Base-by-base conservation (phyloP, 495 filamentous ascomycete genomes). In the Terfezia claveryi region DNA sequence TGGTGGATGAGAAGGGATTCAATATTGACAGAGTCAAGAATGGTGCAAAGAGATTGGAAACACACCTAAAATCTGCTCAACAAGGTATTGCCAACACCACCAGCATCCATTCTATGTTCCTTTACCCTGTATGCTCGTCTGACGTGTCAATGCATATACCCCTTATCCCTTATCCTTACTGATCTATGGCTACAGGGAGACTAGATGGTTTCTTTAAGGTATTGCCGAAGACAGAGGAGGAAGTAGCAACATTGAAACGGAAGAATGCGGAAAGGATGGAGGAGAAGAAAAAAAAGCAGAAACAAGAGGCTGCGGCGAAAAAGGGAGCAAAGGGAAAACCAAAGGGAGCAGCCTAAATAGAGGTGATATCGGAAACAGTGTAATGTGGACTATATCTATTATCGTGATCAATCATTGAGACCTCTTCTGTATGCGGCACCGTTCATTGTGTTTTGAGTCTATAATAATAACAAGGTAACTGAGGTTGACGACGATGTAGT, bases 161-260 rank as follows among this genome's bases (percentile, higher is more conserved):
- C 27, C 27, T 32, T 32, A 32, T 7, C 27, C 27, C 27, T 32
- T 32, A 32, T 7, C 27, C 27, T 32, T 32, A 32, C 27, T 32
- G 27, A 32, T 7, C 27, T 32, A 32, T 32, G 27, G 27, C 27
- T 32, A 32, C 27, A 64, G 63, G 82, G 4, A 78, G 91, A 32
- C 69, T 99, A n/a, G 87, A 94, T 63, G 89, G 93, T 12, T 99
- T 99, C 71, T 99, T 99, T 76, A 94, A 94, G 69, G 80, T 85
- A 11, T 68, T 93, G n/a, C 82, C 83, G 50, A 88, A 84, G 71
- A 86, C 87, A 3, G 81, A 85, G 11, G 81, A 80, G 54, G 81
- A 96, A 70, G 80, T 88, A 61, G 79, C 79, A 54, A 77, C 58
- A 46, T 70, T 93, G 62, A 95, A 98, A 76, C 76, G 91, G 63